Base-by-base conservation (phyloP, 768 basidiomycete genomes). In the Leccinum variicolor region DNA sequence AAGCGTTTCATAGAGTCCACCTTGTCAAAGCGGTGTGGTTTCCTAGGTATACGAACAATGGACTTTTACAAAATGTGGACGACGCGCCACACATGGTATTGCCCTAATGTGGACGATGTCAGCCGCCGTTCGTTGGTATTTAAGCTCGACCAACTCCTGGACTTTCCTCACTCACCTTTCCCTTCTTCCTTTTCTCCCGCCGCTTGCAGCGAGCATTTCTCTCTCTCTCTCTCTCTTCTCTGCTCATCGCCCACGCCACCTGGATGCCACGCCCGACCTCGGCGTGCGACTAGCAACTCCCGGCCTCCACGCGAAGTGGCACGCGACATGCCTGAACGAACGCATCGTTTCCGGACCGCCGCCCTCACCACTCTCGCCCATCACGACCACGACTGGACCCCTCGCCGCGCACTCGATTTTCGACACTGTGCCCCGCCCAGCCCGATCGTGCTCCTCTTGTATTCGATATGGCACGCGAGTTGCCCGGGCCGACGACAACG, bases 51-150 rank as follows among this genome's bases (percentile, higher is more conserved):
- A 17, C 19, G 41, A 25, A 57, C 54, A 56, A 56, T 56, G 21
- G 13, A 25, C 17, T 23, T 23, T 4, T 4, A 28, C 28, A 28
- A 9, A 21, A 9, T 58, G 39, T 50, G 57, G 57, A 59, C 10
- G 7, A 39, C 17, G 46, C 56, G 36, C 29, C 57, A 59, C 49
- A 33, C 15, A 48, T 48, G 45, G 33, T 28, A 33, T 53, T 33
- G 9, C n/a, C 28, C 28, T 15, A 45, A n/a, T 56, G 45, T 39
- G 28, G 25, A 33, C 56, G 13, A 21, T 14, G 61, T 63, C 61
- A 62, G 61, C 61, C 61, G 28, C 61, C 55, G 10, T 1, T 43
- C 8, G 17, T 6, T 4, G 39, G 61, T 62, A 62, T 62, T 53
- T 63, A 62, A 63, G 6, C 46, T 8, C 36, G 23, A 25, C 52